Evolutionary conservation across 176 grass and related monocot genomes (phyloP).

Genomic region (Carex littledalei): DNA sequence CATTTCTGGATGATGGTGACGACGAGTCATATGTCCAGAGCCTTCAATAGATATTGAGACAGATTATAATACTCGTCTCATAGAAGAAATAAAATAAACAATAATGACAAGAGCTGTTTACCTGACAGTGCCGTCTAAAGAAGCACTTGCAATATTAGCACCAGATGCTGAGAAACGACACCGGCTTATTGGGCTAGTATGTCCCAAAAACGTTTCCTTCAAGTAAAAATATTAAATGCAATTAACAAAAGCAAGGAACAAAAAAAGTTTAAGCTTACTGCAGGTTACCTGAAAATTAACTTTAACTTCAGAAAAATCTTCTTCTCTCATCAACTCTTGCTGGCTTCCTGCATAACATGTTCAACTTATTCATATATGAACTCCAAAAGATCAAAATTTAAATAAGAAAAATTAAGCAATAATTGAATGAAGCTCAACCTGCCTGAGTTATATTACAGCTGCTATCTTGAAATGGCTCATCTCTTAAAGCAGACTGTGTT

Average conservation of each 20-base stretch:
- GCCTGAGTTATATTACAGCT: slow-evolving; percentile 35
- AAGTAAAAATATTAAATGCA: slow-evolving; percentile 40
- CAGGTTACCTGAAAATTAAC: slow-evolving; percentile 76
- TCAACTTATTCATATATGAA: slow-evolving; percentile 10
- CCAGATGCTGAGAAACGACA: slow-evolving; percentile 96
- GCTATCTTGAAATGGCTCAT: slow-evolving; percentile 21
- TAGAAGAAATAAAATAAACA: slow-evolving; percentile 10
- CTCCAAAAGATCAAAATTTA: not conserved
- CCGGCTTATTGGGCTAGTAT: slow-evolving; percentile 83
- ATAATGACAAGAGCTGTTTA: slow-evolving; percentile 29
- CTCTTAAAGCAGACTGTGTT: slow-evolving; percentile 37
- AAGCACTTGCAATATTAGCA: slow-evolving; percentile 89
- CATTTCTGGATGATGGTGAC: slow-evolving; percentile 90
- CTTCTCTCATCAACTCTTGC: slow-evolving; percentile 45
- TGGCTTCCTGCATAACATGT: slow-evolving; percentile 35
- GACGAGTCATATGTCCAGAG: slow-evolving; percentile 95
- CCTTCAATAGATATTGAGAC: slow-evolving; percentile 39
- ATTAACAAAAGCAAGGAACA: slow-evolving; percentile 11
- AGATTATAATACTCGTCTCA: slow-evolving; percentile 29
- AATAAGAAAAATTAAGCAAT: not conserved
- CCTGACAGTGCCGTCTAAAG: slow-evolving; percentile 92
- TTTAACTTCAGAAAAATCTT: slow-evolving; percentile 92
- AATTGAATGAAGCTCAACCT: slow-evolving; percentile 34
- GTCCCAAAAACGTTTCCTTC: slow-evolving; percentile 99
- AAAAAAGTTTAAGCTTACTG: slow-evolving; percentile 7